Percentiles rank a stretch among this genome's conserved stretches.
These are phyloP conservation scores for Umbilicaria muhlenbergii DNA, from an alignment of 495 filamentous ascomycete species.

Conservation along the genomic window DNA sequence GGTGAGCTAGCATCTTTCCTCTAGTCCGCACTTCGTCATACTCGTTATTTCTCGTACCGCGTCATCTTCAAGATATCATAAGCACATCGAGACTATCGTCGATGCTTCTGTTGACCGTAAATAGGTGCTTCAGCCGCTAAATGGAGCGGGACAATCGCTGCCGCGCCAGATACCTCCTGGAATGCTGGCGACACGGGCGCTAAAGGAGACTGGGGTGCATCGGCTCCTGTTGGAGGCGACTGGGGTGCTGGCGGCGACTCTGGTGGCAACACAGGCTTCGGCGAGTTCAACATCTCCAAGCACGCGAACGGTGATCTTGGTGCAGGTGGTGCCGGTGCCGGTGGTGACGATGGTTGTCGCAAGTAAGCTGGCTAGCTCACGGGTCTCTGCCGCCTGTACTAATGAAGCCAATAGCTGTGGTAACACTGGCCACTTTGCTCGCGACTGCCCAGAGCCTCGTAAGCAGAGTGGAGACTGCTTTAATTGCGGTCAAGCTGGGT, in stretches of 20 bases:
- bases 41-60: too few species aligned
- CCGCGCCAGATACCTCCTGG: too few species aligned
- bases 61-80: too few species aligned
- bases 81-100: too few species aligned
- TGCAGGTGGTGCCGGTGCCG: neutral
- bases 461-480: conserved; percentile 42
- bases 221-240: neutral
- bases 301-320: conserved; percentile 2
- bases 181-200: too few species aligned
- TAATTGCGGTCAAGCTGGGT: conserved; percentile 67
- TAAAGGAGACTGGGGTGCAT: too few species aligned
- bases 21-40: too few species aligned
- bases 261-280: neutral
- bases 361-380: conserved; percentile 21
- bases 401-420: conserved; percentile 30
- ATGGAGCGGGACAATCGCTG: too few species aligned
- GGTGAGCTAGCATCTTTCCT: too few species aligned
- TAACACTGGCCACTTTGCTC: conserved; percentile 36
- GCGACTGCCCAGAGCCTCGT: conserved; percentile 38
- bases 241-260: conserved; percentile 3
- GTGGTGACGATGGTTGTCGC: conserved; percentile 19
- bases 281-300: neutral
- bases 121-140: too few species aligned
- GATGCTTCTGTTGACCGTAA: too few species aligned
- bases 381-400: neutral